A percentile compares a stretch with the other conserved stretches of the same genome.
Conservation (phyloP, 2,329 filamentous ascomycete genomes). For the Cladobotryum protrusum region DNA sequence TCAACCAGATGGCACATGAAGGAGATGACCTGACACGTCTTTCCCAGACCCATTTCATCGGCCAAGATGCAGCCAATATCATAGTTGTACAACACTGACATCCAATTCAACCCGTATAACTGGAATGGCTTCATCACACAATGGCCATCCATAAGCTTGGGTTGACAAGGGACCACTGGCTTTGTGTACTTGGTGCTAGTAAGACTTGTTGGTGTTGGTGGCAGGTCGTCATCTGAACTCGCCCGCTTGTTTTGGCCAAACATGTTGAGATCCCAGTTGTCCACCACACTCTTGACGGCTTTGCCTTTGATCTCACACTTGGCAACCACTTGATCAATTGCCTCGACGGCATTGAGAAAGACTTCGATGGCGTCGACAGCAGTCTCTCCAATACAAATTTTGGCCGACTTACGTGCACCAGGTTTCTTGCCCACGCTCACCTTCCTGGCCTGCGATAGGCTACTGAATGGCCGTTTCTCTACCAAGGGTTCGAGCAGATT, state of each 20-base stretch:
- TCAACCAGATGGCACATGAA: constrained; percentile 80
- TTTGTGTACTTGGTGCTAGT: constrained; percentile 28
- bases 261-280: constrained; percentile 43
- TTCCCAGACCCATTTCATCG: constrained; percentile 95
- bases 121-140: constrained; percentile 88
- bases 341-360: constrained; percentile 74
- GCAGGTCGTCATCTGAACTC: constrained; percentile 30
- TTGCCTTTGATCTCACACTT: constrained; percentile 69
- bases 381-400: constrained; percentile 45
- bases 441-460: constrained; percentile 57
- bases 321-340: constrained; percentile 74
- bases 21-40: constrained; percentile 94
- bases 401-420: constrained; percentile 40
- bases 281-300: constrained; percentile 40
- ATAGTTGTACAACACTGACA: constrained; percentile 74
- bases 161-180: constrained; percentile 55
- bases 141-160: constrained; percentile 67
- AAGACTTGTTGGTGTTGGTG: constrained; percentile 37
- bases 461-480: constrained; percentile 66
- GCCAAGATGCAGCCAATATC: constrained; percentile 84
- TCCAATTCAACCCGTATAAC: constrained; percentile 90
- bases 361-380: constrained; percentile 51
- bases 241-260: constrained; percentile 36
- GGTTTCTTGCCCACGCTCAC: constrained; percentile 51
- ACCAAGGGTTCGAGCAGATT: constrained; percentile 64